Percentiles rank a stretch among this genome's conserved stretches.
Evolutionary conservation across 2,329 filamentous ascomycete species (phyloP).

Genomic region (Calcarisporium arbuscula): DNA sequence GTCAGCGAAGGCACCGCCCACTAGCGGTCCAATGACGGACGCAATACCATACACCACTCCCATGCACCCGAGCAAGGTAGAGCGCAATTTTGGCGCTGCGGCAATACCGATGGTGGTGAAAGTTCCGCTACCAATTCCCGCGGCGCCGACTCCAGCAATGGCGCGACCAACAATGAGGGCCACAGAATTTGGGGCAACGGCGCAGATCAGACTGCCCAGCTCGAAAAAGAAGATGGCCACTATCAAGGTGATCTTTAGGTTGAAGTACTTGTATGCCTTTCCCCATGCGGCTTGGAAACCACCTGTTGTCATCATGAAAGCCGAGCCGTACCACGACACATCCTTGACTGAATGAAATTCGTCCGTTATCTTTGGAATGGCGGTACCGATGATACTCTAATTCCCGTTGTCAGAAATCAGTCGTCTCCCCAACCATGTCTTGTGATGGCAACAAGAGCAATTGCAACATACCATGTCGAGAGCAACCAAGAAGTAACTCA

Average conservation of each 20-base stretch:
- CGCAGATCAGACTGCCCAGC: constrained; percentile 42
- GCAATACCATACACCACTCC: constrained; percentile 17
- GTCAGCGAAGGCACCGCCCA: constrained; percentile 19
- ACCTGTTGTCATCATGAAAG: constrained; percentile 36
- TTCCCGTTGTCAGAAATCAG: neutral
- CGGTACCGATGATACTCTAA: constrained; percentile 44
- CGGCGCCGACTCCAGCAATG: constrained; percentile 34
- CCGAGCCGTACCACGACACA: constrained; percentile 48
- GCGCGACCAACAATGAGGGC: constrained; percentile 40
- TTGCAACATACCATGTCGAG: constrained; percentile 27
- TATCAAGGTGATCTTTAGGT: constrained; percentile 38
- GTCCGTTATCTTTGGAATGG: constrained; percentile 43
- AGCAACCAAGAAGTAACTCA: constrained; percentile 35
- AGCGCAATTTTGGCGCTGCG: constrained; percentile 16
- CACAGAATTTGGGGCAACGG: constrained; percentile 24
- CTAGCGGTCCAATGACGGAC: constrained; percentile 16
- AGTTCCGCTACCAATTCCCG: constrained; percentile 36
- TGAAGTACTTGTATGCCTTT: constrained; percentile 40
- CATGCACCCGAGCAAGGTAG: constrained; percentile 16
- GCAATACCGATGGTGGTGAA: constrained; percentile 37
- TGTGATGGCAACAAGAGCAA: accelerated
- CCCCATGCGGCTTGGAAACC: constrained; percentile 32
- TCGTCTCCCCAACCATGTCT: too few species aligned
- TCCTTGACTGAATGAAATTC: constrained; percentile 37
- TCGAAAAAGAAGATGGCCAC: constrained; percentile 39